phyloP scores from a whole-genome alignment of 352 stramenopile species.

The Pythium pectinolyticum region DNA sequence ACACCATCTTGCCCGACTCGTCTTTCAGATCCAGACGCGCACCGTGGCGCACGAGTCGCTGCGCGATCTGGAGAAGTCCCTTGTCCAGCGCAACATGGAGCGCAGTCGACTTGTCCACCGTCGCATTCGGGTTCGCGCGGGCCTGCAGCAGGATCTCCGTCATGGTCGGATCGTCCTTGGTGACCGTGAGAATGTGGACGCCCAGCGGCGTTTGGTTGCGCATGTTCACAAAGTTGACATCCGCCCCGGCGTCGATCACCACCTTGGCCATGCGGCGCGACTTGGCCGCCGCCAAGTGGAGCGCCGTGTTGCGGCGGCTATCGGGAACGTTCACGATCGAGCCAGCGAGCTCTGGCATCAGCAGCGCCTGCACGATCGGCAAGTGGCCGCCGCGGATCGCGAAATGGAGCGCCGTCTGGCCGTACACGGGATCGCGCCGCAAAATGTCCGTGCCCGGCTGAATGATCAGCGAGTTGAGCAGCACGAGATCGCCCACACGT shows the following conservation, averaged over 20 bases:
- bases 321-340: conserved; percentile 74
- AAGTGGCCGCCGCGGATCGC: conserved; percentile 84
- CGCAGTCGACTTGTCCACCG: conserved; percentile 60
- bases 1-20: conserved; percentile 69
- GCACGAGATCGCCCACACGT: conserved; percentile 60
- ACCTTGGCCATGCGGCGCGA: conserved; percentile 84
- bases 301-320: conserved; percentile 72
- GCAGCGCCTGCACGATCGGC: conserved; percentile 67
- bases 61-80: conserved; percentile 65
- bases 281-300: conserved; percentile 77
- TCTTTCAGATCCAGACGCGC: conserved; percentile 73
- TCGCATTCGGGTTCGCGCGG: conserved; percentile 64
- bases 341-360: conserved; percentile 56
- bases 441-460: conserved; percentile 62
- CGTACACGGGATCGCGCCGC: conserved; percentile 67
- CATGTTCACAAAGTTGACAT: conserved; percentile 58
- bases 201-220: conserved; percentile 68
- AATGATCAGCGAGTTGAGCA: conserved; percentile 54
- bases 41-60: conserved; percentile 67
- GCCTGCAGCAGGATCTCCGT: conserved; percentile 75
- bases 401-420: conserved; percentile 80
- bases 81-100: conserved; percentile 72
- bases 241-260: conserved; percentile 66
- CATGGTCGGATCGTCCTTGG: conserved; percentile 71
- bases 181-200: conserved; percentile 76